Evolutionary conservation across 108 stramenopile genomes (phyloP).

Genomic region (Nitzschia sp.): DNA sequence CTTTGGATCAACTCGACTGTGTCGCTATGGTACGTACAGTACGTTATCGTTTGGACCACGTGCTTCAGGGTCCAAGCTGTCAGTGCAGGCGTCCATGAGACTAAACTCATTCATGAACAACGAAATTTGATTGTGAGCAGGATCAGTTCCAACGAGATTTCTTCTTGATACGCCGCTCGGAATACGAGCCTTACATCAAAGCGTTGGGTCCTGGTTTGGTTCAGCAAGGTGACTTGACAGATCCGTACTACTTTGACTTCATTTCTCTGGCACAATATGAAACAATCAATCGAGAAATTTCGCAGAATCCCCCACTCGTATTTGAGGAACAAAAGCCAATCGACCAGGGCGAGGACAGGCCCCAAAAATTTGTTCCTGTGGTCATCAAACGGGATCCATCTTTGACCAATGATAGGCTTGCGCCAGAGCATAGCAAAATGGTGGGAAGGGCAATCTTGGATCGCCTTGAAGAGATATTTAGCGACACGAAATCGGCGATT

Average conservation of each 20-base stretch:
- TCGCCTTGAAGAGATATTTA: slow-evolving; percentile 63
- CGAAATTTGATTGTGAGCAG: background rate
- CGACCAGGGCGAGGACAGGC: slow-evolving; percentile 40
- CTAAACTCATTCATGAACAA: background rate
- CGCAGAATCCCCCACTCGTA: slow-evolving; percentile 51
- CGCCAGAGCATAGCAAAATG: slow-evolving; percentile 39
- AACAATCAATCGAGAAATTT: slow-evolving; percentile 71
- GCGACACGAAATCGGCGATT: slow-evolving; percentile 53
- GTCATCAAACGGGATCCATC: slow-evolving; percentile 69
- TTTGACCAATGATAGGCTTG: slow-evolving; percentile 47
- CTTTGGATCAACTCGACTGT: slow-evolving; percentile 73
- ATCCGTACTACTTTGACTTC: slow-evolving; percentile 91
- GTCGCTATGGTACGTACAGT: slow-evolving; percentile 55
- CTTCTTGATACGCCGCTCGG: slow-evolving; percentile 70
- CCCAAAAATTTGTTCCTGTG: slow-evolving; percentile 54
- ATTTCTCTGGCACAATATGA: slow-evolving; percentile 86
- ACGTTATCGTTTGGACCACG: background rate
- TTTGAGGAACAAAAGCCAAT: slow-evolving; percentile 82
- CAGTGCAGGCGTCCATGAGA: no score
- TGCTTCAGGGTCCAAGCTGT: no score
- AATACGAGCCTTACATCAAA: slow-evolving; percentile 69
- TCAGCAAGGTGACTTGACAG: slow-evolving; percentile 77
- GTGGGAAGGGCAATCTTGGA: slow-evolving; percentile 69
- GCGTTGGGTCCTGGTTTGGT: slow-evolving; percentile 60
- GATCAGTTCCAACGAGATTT: slow-evolving; percentile 90